Evolutionary conservation across 164 flowering plant genomes (phyloP), one percentile per base, ranked within the genome.

Genomic region (Cinnamomum chago): DNA sequence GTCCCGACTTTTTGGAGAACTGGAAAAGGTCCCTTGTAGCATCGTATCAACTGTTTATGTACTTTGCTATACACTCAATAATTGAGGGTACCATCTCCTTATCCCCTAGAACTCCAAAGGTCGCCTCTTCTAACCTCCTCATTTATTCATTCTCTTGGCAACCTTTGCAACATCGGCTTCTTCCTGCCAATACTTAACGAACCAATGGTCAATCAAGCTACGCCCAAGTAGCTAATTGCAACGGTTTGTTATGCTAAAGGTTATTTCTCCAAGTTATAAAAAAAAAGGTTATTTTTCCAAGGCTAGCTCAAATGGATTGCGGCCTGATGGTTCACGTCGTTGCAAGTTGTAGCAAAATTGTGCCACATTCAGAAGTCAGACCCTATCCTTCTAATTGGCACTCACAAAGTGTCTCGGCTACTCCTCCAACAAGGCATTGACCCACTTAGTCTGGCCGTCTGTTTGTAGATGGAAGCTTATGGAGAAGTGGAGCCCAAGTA

Each of bases 161-260:
- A 6, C 18, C 25, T 65, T 58, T 10, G 68, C 68, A 11, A 72
- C 23, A 14, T 72, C 17, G 4, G 28, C 7, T 52, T 22, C 10
- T 25, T 72, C 75, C 62, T 72, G 58, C 69, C 55, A 72, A 62
- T 72, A 68, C 52, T 72, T 72, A 14, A 66, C 58, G 35, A 72
- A 72, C 20, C 55, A 10, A 47, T 50, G 50, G 2, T 25, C 62
- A 11, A n/a, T 2, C 7, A 62, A 65, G 47, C 62, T 67, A 28
- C 1, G 22, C 64, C 76, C 51, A 7, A 66, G 64, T 50, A 78
- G 24, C 55, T 24, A 4, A 3, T 55, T 15, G 52, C 50, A 23
- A 47, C 35, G 15, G 70, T 28, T 13, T 67, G 47, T 4, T 50
- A 30, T 11, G 64, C 25, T 11, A 70, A n/a, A 10, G 73, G 64